A percentile compares a stretch with the other conserved stretches of the same genome.
phyloP scores from a whole-genome alignment of 1,284 basidiomycete species.

The Austroboletus sp. region DNA sequence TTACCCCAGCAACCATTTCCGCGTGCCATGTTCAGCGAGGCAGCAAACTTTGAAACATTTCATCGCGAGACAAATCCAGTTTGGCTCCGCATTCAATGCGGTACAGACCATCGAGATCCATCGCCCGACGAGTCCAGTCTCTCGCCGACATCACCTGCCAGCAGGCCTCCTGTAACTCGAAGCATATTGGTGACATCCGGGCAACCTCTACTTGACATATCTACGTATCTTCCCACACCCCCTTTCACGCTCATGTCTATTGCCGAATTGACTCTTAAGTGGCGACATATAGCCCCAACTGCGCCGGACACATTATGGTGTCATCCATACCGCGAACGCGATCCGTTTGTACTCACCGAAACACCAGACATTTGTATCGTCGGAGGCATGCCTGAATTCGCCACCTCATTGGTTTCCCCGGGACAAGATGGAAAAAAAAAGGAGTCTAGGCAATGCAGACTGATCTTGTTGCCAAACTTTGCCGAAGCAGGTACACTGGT shows the following conservation, averaged over 20 bases:
- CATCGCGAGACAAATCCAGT: constrained; percentile 84
- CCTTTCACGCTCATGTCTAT: constrained; percentile 66
- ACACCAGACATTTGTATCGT: constrained; percentile 88
- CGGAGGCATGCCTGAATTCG: constrained; percentile 86
- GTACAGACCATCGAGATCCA: constrained; percentile 18
- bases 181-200: constrained; percentile 81
- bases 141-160: constrained; percentile 8
- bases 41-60: constrained; percentile 60
- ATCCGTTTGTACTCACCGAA: constrained; percentile 83
- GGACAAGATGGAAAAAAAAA: constrained; percentile 29
- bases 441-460: constrained; percentile 49
- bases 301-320: constrained; percentile 99
- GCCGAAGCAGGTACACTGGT: constrained; percentile 58
- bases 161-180: constrained; percentile 31
- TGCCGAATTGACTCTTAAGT: constrained; percentile 75
- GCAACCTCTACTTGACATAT: constrained; percentile 91
- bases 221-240: constrained; percentile 77
- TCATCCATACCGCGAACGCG: constrained; percentile 82
- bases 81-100: constrained; percentile 60
- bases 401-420: constrained; percentile 56
- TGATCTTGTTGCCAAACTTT: constrained; percentile 84
- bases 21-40: constrained; percentile 80
- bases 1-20: constrained; percentile 94
- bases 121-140: constrained; percentile 9
- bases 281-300: constrained; percentile 95